Evolutionary conservation across 108 stramenopile genomes (phyloP).

Genomic region (Conticribra weissflogii): DNA sequence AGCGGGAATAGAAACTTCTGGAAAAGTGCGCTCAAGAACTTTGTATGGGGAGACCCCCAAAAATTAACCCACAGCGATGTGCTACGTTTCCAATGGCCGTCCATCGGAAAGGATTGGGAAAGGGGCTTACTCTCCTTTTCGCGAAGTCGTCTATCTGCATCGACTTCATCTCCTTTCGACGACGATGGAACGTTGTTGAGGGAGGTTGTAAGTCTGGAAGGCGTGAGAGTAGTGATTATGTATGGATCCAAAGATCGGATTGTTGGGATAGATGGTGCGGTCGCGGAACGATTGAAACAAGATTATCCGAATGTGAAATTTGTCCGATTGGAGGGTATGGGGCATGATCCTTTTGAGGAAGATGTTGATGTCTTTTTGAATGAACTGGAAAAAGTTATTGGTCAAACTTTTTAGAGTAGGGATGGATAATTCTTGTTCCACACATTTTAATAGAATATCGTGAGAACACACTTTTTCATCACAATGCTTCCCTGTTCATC

Average conservation of each 20-base stretch:
- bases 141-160: conserved; percentile 27
- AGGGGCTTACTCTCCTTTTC: conserved; percentile 68
- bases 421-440: no score
- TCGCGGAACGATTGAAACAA: conserved; percentile 21
- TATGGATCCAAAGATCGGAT: conserved; percentile 62
- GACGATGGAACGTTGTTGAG: conserved; percentile 53
- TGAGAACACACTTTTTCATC: no score
- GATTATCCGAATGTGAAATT: conserved; percentile 34
- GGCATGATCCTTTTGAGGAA: conserved; percentile 89
- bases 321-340: conserved; percentile 65
- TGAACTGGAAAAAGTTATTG: conserved; percentile 40
- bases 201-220: conserved; percentile 43
- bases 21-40: conserved; percentile 57
- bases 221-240: conserved; percentile 62
- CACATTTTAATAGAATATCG: no score
- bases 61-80: conserved; percentile 67
- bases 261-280: conserved; percentile 33
- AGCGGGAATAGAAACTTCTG: conserved; percentile 55
- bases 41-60: conserved; percentile 69
- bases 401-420: no score
- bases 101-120: conserved; percentile 85
- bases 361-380: conserved; percentile 56
- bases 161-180: conserved; percentile 4
- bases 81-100: conserved; percentile 82
- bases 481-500: no score